Percentiles rank a stretch among this genome's conserved stretches.
Evolutionary conservation across 805 yeast species (phyloP).

Genomic region (Yamadazyma akitaensis): DNA sequence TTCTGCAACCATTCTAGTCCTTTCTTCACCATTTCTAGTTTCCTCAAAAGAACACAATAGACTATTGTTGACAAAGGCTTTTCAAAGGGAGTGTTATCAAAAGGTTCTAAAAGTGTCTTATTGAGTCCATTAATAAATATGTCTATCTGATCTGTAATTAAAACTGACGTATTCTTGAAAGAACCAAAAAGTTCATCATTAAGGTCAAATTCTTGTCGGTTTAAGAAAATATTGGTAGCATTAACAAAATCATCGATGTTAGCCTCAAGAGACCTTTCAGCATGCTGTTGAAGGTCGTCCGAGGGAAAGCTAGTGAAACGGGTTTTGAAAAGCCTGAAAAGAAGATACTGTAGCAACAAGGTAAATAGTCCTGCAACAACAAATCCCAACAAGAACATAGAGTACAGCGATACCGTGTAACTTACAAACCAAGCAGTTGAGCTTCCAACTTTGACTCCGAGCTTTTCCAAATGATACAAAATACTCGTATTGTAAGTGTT

Average conservation of each 20-base stretch:
- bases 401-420: conserved; percentile 52
- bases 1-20: conserved; percentile 80
- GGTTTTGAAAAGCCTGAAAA: conserved; percentile 33
- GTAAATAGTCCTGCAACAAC: conserved; percentile 57
- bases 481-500: conserved; percentile 14
- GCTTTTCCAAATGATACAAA: conserved; percentile 13
- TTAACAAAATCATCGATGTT: conserved; percentile 11
- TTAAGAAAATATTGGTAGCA: conserved; percentile 54
- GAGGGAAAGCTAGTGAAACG: conserved; percentile 13
- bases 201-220: conserved; percentile 44
- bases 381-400: conserved; percentile 48
- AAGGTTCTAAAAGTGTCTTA: conserved; percentile 51
- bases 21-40: conserved; percentile 58
- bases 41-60: conserved; percentile 75
- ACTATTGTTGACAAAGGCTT: conserved; percentile 64
- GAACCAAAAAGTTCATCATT: conserved; percentile 68
- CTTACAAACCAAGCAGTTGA: conserved; percentile 41
- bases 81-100: conserved; percentile 66
- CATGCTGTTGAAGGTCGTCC: not conserved
- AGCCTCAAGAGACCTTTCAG: not conserved
- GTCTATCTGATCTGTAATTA: conserved; percentile 59
- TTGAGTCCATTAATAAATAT: conserved; percentile 60
- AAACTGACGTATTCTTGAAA: conserved; percentile 52
- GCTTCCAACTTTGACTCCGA: conserved; percentile 7
- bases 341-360: conserved; percentile 50